Conservation (phyloP, 2,329 filamentous ascomycete genomes). For the Graphilbum fragrans region DNA sequence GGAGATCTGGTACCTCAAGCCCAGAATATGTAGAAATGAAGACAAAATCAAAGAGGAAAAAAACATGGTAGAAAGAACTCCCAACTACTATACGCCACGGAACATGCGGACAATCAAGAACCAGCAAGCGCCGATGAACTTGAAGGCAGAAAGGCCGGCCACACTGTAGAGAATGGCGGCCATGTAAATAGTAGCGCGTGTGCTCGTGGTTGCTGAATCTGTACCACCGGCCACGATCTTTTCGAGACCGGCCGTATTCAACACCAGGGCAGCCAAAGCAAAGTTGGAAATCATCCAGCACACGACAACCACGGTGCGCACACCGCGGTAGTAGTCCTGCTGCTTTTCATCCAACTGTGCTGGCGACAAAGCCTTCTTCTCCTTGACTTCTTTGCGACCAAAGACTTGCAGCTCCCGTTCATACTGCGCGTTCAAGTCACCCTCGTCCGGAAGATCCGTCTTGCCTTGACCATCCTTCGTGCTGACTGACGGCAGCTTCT, state of each 20-base stretch:
- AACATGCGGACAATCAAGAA: constrained; percentile 86
- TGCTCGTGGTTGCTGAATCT: constrained; percentile 15
- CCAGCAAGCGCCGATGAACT: constrained; percentile 81
- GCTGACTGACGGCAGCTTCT: constrained; percentile 77
- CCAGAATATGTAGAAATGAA: neutral
- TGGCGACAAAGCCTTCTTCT: constrained; percentile 47
- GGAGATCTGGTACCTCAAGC: too few species aligned
- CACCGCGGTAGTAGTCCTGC: constrained; percentile 97
- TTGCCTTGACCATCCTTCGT: constrained; percentile 84
- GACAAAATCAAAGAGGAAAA: neutral
- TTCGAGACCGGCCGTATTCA: constrained; percentile 76
- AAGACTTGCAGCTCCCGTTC: constrained; percentile 72
- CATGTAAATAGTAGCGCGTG: constrained; percentile 71
- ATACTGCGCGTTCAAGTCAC: constrained; percentile 90
- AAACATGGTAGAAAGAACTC: neutral
- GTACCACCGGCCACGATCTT: constrained; percentile 37
- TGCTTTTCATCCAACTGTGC: constrained; percentile 63
- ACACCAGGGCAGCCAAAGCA: constrained; percentile 71
- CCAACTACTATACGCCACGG: constrained; percentile 42
- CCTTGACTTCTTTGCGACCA: constrained; percentile 58
- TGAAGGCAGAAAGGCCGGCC: constrained; percentile 69
- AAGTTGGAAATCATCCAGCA: constrained; percentile 97
- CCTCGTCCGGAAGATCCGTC: constrained; percentile 90
- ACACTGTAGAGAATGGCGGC: constrained; percentile 81
- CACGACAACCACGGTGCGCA: constrained; percentile 81